Evolutionary conservation across 306 rosid genomes (phyloP).

Genomic region (Quillaja saponaria): DNA sequence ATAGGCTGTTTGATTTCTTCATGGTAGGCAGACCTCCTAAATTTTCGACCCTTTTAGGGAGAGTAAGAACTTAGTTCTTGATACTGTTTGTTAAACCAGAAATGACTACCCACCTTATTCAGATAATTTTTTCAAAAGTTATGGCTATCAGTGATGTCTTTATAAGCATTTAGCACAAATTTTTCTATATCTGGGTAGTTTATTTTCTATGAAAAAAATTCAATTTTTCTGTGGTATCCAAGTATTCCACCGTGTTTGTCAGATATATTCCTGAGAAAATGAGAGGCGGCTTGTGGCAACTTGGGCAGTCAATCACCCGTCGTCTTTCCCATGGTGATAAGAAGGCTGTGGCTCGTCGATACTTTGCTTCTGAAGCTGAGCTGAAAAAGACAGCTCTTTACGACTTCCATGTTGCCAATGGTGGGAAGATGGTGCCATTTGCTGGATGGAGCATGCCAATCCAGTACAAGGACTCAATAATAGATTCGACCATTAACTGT

Average conservation of each 20-base stretch:
- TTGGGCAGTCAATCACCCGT: conserved; percentile 81
- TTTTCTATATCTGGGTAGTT: too few species aligned
- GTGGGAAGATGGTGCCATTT: conserved; percentile 97
- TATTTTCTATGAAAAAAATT: too few species aligned
- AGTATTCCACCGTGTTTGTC: too few species aligned
- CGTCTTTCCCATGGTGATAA: conserved; percentile 75
- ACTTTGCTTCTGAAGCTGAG: conserved; percentile 70
- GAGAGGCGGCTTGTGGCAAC: conserved; percentile 82
- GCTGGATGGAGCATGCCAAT: conserved; percentile 99
- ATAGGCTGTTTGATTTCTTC: conserved; percentile 2
- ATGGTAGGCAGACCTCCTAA: not conserved
- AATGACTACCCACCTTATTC: not conserved
- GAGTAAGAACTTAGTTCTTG: not conserved
- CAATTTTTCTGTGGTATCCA: too few species aligned
- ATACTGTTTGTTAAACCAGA: not conserved
- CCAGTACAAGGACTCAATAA: conserved; percentile 93
- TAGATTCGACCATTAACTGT: conserved; percentile 86
- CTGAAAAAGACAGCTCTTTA: conserved; percentile 78
- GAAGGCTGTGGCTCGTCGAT: conserved; percentile 74
- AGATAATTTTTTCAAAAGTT: too few species aligned
- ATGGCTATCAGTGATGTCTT: too few species aligned
- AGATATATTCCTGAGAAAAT: conserved; percentile 32
- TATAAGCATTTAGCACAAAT: not conserved
- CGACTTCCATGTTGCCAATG: conserved; percentile 82
- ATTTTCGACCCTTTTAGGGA: conserved; percentile 2